Conservation (phyloP, 1,139 yeast species). For the Yamadazyma buinensis region DNA sequence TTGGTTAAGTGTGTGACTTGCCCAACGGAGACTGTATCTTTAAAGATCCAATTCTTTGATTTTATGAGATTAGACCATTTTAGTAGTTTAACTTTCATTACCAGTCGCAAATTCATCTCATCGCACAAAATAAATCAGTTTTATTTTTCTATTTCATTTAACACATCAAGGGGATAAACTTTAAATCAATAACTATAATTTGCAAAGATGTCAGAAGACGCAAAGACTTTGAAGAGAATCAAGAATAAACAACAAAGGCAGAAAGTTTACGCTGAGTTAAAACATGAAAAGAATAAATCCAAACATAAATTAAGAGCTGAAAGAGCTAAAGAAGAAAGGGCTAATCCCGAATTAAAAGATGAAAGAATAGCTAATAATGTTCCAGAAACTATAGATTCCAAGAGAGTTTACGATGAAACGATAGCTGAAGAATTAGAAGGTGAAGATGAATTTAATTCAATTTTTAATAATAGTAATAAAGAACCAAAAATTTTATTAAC, state of each 20-base stretch:
- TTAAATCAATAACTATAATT: too few species aligned
- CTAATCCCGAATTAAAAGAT: slow-evolving; percentile 75
- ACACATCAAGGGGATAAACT: too few species aligned
- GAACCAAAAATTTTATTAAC: slow-evolving; percentile 83
- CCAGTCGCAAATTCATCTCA: too few species aligned
- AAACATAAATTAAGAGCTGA: slow-evolving; percentile 73
- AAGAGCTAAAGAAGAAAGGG: slow-evolving; percentile 79
- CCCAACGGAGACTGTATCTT: slow-evolving; percentile 10
- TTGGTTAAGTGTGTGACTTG: slow-evolving; percentile 6
- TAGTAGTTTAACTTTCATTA: slow-evolving; percentile 3
- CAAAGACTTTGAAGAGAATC: slow-evolving; percentile 41
- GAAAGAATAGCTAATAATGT: slow-evolving; percentile 76
- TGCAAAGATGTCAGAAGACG: slow-evolving; percentile 13
- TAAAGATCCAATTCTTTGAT: slow-evolving; percentile 11
- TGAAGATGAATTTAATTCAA: slow-evolving; percentile 71
- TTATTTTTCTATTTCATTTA: too few species aligned
- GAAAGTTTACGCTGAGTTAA: slow-evolving; percentile 68
- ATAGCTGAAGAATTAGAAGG: slow-evolving; percentile 70
- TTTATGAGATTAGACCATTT: slow-evolving; percentile 10
- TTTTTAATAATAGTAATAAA: slow-evolving; percentile 43
- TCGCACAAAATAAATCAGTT: too few species aligned
- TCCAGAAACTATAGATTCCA: slow-evolving; percentile 84
- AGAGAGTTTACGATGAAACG: slow-evolving; percentile 89
- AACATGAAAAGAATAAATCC: slow-evolving; percentile 70
- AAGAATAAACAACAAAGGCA: slow-evolving; percentile 79